Conservation (phyloP, 768 basidiomycete genomes). For the Boletus pseudopeckii region DNA sequence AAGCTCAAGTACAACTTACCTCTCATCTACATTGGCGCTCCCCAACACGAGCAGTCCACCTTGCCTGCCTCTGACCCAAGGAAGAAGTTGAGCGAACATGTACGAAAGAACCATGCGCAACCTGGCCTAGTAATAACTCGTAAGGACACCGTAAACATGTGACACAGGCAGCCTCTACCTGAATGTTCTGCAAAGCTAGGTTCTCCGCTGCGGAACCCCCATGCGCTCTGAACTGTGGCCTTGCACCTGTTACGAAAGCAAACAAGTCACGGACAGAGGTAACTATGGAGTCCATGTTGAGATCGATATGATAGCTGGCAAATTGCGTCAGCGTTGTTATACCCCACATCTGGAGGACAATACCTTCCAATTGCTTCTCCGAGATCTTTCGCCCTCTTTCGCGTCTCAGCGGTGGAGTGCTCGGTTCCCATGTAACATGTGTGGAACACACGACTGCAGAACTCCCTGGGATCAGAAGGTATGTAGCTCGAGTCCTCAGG, state of each 20-base stretch:
- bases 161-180: slow-evolving; percentile 40
- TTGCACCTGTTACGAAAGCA: slow-evolving; percentile 69
- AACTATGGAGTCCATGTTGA: slow-evolving; percentile 95
- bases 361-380: slow-evolving; percentile 89
- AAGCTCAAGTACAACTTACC: slow-evolving; percentile 40
- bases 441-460: slow-evolving; percentile 85
- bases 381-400: slow-evolving; percentile 81
- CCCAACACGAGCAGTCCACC: slow-evolving; percentile 95
- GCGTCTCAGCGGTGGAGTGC: slow-evolving; percentile 87
- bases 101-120: slow-evolving; percentile 94
- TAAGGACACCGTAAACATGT: not conserved
- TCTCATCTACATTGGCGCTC: slow-evolving; percentile 98
- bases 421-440: slow-evolving; percentile 99
- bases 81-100: slow-evolving; percentile 91
- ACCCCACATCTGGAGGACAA: slow-evolving; percentile 3
- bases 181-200: slow-evolving; percentile 95
- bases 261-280: slow-evolving; percentile 83
- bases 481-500: slow-evolving; percentile 76
- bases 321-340: not conserved
- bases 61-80: slow-evolving; percentile 79
- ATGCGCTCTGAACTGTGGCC: slow-evolving; percentile 76
- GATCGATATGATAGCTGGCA: slow-evolving; percentile 82
- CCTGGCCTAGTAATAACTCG: slow-evolving; percentile 58
- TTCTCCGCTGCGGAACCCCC: slow-evolving; percentile 90
- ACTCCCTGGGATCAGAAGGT: slow-evolving; percentile 85